These are phyloP conservation scores for Ophiocordyceps camponoti-saundersi DNA, from an alignment of 2,329 filamentous ascomycete genomes.

Conservation along the genomic window DNA sequence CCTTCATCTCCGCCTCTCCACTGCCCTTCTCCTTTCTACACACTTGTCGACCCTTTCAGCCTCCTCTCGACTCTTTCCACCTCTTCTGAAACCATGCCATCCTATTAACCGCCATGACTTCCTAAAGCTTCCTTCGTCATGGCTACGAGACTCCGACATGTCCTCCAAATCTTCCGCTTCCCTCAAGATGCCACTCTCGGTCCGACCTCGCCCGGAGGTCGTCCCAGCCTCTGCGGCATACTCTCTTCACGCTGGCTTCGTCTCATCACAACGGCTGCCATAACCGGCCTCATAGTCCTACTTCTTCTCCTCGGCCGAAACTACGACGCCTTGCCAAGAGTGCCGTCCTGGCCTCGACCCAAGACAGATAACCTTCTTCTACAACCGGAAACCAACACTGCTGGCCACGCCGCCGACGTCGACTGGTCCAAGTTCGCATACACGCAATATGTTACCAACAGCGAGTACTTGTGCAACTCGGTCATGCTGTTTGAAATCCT, in stretches of 20 bases:
- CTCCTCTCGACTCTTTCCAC: background rate
- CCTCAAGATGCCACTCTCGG: background rate
- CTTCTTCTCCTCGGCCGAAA: background rate
- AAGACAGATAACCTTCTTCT: background rate
- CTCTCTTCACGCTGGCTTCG: background rate
- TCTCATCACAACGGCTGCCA: background rate
- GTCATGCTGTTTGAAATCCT: conserved; percentile 32
- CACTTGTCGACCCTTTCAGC: background rate
- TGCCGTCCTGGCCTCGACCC: too few relatives aligned
- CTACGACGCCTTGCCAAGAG: background rate
- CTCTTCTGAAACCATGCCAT: too few relatives aligned
- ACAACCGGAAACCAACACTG: background rate
- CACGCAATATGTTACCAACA: conserved; percentile 30
- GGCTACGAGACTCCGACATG: background rate
- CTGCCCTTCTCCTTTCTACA: background rate
- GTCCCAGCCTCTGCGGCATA: background rate
- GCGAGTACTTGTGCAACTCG: conserved; percentile 29
- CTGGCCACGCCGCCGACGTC: conserved; percentile 4
- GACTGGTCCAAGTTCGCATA: conserved; percentile 30
- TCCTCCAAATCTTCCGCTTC: background rate
- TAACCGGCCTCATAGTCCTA: background rate
- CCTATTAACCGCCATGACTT: background rate
- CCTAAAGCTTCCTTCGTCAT: background rate
- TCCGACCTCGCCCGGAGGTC: too few relatives aligned
- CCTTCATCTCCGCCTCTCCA: background rate